Conservation (phyloP, 2,329 filamentous ascomycete genomes). For the Albophoma yamanashiensis region DNA sequence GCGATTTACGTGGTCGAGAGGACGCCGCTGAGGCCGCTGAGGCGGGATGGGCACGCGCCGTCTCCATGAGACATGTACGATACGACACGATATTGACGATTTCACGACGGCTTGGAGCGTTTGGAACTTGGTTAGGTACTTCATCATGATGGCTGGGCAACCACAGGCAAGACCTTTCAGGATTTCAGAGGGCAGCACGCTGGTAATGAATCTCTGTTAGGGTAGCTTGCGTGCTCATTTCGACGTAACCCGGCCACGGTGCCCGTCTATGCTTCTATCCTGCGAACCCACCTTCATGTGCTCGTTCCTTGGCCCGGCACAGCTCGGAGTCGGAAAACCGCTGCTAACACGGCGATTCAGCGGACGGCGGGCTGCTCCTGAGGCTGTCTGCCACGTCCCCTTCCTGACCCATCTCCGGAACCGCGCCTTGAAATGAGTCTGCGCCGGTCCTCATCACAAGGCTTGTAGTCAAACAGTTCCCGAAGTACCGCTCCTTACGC, state of each 20-base stretch:
- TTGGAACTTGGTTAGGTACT: background rate
- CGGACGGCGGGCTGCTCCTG: constrained; percentile 3
- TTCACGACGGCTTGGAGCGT: background rate
- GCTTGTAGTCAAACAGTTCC: constrained; percentile 44
- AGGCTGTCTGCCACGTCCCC: constrained; percentile 3
- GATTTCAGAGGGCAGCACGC: background rate
- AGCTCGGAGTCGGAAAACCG: background rate
- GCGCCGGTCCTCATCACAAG: constrained; percentile 57
- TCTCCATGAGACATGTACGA: background rate
- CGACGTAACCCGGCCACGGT: background rate
- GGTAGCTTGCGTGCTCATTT: background rate
- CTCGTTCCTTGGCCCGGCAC: background rate
- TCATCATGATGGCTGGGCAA: background rate
- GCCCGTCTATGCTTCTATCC: background rate
- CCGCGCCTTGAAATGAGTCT: constrained; percentile 13
- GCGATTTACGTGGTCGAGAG: constrained; percentile 1
- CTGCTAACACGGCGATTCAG: constrained; percentile 1
- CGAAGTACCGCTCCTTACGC: constrained; percentile 64
- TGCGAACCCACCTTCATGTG: background rate
- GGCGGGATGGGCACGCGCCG: background rate
- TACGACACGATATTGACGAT: background rate
- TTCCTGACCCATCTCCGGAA: constrained; percentile 9
- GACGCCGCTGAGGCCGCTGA: background rate
- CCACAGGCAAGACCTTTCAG: too few relatives aligned
- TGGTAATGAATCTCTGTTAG: background rate